phyloP scores from a whole-genome alignment of 192 early-diverging fungal genomes.

The Gonapodya sp. region DNA sequence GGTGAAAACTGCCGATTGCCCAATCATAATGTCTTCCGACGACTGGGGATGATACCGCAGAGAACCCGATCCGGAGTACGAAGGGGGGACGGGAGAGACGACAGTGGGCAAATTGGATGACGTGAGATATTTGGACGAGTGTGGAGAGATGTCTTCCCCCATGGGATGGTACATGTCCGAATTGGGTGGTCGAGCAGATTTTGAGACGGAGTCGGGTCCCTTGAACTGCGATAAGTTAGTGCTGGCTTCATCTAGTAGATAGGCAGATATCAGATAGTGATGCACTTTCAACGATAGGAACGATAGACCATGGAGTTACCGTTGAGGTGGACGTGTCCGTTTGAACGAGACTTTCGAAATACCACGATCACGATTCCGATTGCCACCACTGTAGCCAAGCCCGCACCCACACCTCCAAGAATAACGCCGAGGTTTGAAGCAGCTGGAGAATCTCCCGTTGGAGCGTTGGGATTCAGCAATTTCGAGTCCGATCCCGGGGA shows the following conservation, averaged over 20 bases:
- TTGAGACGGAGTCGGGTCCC: neutral
- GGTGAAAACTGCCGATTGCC: too few species aligned
- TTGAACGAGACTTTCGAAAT: neutral
- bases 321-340: neutral
- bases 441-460: neutral
- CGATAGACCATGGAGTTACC: neutral
- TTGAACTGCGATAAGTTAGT: too few species aligned
- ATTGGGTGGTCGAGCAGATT: neutral
- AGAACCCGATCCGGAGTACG: neutral
- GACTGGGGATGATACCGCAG: neutral
- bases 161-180: neutral
- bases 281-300: neutral
- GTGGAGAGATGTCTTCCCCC: too few species aligned
- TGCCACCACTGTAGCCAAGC: neutral
- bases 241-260: neutral
- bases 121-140: too few species aligned
- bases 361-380: neutral
- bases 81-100: neutral
- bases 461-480: too few species aligned
- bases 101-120: too few species aligned
- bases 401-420: neutral
- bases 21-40: too few species aligned
- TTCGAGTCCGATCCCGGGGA: too few species aligned
- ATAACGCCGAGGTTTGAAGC: neutral
- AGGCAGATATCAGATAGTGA: neutral